Evolutionary conservation across 345 rosid species (phyloP).

Genomic region (Gossypium arboreum): DNA sequence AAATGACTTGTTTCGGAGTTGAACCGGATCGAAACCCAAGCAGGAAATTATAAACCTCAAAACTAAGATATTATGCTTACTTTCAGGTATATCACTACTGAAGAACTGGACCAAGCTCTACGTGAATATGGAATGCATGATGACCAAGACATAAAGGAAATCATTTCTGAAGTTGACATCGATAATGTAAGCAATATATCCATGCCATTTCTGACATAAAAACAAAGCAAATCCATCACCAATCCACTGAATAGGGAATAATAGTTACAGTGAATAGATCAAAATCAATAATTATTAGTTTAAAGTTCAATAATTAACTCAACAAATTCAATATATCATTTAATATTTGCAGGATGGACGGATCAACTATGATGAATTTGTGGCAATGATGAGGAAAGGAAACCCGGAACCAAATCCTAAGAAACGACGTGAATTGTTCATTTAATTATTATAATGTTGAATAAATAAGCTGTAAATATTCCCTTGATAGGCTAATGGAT

Average conservation of each 20-base stretch:
- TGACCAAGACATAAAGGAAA: conserved; percentile 68
- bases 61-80: neutral
- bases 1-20: no score
- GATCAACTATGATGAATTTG: conserved; percentile 92
- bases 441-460: conserved; percentile 20
- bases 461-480: conserved; percentile 10
- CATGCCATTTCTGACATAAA: neutral
- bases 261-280: no score
- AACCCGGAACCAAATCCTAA: conserved; percentile 74
- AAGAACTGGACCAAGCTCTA: conserved; percentile 87
- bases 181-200: conserved; percentile 53
- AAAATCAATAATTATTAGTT: no score
- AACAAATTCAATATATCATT: no score
- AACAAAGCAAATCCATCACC: neutral
- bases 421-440: conserved; percentile 74
- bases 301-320: no score
- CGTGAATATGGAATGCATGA: conserved; percentile 72
- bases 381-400: conserved; percentile 97
- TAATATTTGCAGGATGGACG: conserved; percentile 65
- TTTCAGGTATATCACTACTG: conserved; percentile 62
- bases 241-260: neutral
- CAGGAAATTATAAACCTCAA: neutral
- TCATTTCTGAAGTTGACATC: conserved; percentile 70
- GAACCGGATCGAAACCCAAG: no score
- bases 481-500: neutral